phyloP scores from a whole-genome alignment of 768 basidiomycete genomes.

The Filobasidium floriforme region DNA sequence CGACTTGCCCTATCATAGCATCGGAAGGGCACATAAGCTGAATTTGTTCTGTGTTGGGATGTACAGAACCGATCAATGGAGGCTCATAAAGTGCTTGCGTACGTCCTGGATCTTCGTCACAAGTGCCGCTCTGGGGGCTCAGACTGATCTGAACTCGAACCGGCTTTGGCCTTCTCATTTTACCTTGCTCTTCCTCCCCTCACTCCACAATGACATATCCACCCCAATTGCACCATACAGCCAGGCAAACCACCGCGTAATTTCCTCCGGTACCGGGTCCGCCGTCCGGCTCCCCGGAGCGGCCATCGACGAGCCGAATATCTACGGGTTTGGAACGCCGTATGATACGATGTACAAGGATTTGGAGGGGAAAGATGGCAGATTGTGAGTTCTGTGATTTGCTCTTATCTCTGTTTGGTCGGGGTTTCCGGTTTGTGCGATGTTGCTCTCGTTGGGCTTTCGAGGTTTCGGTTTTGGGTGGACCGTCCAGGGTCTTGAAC shows the following conservation, averaged over 20 bases:
- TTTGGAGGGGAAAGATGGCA: conserved; percentile 68
- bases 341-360: conserved; percentile 95
- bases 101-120: conserved; percentile 44
- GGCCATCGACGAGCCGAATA: conserved; percentile 94
- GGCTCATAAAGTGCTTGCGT: conserved; percentile 84
- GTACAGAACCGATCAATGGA: conserved; percentile 94
- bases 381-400: conserved; percentile 57
- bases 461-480: too few species aligned
- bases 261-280: conserved; percentile 92
- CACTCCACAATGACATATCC: not conserved
- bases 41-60: conserved; percentile 5
- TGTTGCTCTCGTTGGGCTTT: not conserved
- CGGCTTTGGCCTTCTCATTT: not conserved
- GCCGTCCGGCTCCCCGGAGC: conserved; percentile 93
- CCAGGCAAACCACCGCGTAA: conserved; percentile 82
- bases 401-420: not conserved
- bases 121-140: too few species aligned
- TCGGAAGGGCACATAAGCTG: not conserved
- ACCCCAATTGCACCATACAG: conserved; percentile 47
- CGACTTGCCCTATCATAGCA: not conserved
- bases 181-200: not conserved
- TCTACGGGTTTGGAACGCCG: conserved; percentile 92
- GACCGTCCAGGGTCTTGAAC: too few species aligned
- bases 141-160: not conserved
- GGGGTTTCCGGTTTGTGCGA: not conserved